phyloP scores from a whole-genome alignment of 805 yeast species.

The Grigorovia jiainica region DNA sequence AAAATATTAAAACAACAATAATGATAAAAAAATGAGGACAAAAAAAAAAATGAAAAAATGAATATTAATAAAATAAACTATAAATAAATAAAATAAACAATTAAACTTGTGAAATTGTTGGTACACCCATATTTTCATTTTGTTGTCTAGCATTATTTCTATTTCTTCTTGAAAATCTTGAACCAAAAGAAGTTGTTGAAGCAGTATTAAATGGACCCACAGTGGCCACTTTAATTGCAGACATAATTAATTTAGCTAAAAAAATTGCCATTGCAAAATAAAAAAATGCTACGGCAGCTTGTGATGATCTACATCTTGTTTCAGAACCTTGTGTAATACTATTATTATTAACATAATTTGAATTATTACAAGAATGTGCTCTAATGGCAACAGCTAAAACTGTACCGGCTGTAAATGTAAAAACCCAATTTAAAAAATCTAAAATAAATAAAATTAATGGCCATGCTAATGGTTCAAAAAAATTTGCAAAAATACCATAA shows the following conservation, averaged over 20 bases:
- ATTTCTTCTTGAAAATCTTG: constrained; percentile 25
- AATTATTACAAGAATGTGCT: constrained; percentile 74
- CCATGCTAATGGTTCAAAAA: constrained; percentile 68
- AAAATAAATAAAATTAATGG: constrained; percentile 63
- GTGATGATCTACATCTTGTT: constrained; percentile 91
- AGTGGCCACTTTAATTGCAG: constrained; percentile 43
- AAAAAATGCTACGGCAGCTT: constrained; percentile 71
- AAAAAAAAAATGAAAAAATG: neutral
- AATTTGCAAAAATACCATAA: constrained; percentile 68
- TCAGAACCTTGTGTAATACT: constrained; percentile 61
- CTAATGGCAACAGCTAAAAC: constrained; percentile 87
- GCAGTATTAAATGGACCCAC: constrained; percentile 15
- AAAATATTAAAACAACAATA: neutral
- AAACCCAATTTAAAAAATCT: constrained; percentile 82
- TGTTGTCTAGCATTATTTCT: neutral
- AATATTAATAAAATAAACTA: constrained; percentile 1
- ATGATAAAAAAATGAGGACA: neutral
- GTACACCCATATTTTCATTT: constrained; percentile 44
- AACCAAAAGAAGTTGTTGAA: constrained; percentile 8
- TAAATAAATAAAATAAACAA: constrained; percentile 1
- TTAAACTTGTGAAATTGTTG: constrained; percentile 82
- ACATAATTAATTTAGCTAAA: constrained; percentile 49
- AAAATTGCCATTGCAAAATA: constrained; percentile 76
- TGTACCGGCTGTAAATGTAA: constrained; percentile 89
- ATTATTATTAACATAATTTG: constrained; percentile 53